Percentiles rank a stretch among this genome's conserved stretches.
These are phyloP conservation scores for Paragyromitra xinjiangensis DNA, from an alignment of 495 filamentous ascomycete species.

Conservation along the genomic window DNA sequence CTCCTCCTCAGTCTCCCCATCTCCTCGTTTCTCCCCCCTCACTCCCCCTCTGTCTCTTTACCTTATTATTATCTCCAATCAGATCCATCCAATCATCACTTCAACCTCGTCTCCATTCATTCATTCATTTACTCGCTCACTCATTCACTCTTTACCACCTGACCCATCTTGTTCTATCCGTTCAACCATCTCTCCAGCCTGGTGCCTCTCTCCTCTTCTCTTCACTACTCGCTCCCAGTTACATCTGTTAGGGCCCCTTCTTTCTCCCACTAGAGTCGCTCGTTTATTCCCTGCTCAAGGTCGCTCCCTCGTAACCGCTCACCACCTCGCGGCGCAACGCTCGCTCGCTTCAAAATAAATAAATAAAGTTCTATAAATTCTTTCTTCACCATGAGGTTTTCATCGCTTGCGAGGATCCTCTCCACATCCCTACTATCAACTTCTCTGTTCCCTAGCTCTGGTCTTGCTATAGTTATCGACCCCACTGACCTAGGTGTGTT, in stretches of 20 bases:
- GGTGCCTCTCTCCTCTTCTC: not conserved
- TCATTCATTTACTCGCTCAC: not conserved
- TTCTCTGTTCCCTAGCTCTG: constrained; percentile 28
- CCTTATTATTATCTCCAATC: not conserved
- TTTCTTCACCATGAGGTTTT: constrained; percentile 24
- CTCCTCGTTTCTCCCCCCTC: not conserved
- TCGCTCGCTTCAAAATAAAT: constrained; percentile 19
- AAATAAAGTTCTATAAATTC: not conserved
- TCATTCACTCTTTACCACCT: not conserved
- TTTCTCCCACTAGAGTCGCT: constrained; percentile 5
- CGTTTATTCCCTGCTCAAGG: not conserved
- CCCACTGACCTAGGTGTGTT: constrained; percentile 15
- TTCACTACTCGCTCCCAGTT: not conserved
- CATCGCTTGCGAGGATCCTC: constrained; percentile 24
- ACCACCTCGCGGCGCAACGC: constrained; percentile 13
- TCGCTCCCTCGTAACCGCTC: constrained; percentile 1
- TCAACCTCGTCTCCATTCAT: not conserved
- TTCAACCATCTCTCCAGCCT: not conserved
- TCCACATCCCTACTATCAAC: constrained; percentile 33
- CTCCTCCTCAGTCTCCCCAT: not conserved
- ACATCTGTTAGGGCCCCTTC: not conserved
- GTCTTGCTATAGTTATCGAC: constrained; percentile 27
- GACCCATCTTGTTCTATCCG: not conserved
- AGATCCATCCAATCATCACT: not conserved
- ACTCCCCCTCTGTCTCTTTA: not conserved